Base-by-base conservation (phyloP, 2,329 filamentous ascomycete genomes). In the Alternaria ethzedia region DNA sequence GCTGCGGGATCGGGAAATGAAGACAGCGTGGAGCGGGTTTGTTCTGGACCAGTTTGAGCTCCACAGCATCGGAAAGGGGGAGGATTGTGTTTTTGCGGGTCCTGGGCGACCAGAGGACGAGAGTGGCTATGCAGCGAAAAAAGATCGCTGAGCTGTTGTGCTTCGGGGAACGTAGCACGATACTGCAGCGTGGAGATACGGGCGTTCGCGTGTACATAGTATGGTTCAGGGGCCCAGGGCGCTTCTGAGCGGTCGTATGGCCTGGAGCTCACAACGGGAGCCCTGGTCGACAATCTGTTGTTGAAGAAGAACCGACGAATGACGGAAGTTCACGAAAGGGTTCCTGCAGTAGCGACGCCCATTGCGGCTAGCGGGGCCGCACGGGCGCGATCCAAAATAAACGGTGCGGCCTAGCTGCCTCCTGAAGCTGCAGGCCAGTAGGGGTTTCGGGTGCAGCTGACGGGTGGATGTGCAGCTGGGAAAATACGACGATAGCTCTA, bases 1-100 rank as follows among this genome's bases (percentile, higher is more conserved):
- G 69, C 68, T 61, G 69, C 68, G 69, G 64, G 54, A 50, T 65
- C 64, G 72, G 72, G 75, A 78, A 77, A 77, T 77, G 74, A 77
- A 63, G 69, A 55, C 63, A 51, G 66, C 70, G 66, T 65, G 63
- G 68, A 51, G 56, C 59, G 59, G 45, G 57, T 54, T 43, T 54
- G 66, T 67, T 70, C 69, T 70, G 67, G 67, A 62, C 67, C 63
- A 59, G 55, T 32, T 49, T 28, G 57, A 59, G 58, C 59, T 62
- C 63, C 66, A 66, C 67, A 57, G 61, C 55, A 51, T 47, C 58
- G 56, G 56, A 70, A 63, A 56, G 59, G 49, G 66, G 67, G 68
- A 55, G 54, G 61, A 64, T 64, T 65, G 32, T 36, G 54, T 50
- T 59, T 57, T 47, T 62, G 56, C 59, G 45, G 55, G 55, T 44